Percentiles rank a stretch among this genome's conserved stretches.
These are phyloP conservation scores for Russula olivacea DNA, from an alignment of 768 basidiomycete species.

Conservation along the genomic window DNA sequence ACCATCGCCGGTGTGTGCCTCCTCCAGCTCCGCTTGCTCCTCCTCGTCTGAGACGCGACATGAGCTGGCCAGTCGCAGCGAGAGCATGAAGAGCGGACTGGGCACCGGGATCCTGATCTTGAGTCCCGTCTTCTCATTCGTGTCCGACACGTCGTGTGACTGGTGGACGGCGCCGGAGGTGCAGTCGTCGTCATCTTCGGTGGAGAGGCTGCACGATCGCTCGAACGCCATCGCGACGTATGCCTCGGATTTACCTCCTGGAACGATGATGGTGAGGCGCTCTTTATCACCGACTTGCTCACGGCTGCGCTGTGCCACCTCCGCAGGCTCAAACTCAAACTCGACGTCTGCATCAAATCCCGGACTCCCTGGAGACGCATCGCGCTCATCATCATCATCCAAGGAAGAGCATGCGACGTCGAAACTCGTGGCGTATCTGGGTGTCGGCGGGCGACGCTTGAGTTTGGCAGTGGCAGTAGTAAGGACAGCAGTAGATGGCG, in stretches of 20 bases:
- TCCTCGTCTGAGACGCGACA: slow-evolving; percentile 7
- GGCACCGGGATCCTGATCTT: slow-evolving; percentile 19
- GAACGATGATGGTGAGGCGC: slow-evolving; percentile 18
- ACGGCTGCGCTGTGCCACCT: not conserved
- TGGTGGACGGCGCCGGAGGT: not conserved
- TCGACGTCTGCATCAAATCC: slow-evolving; percentile 16
- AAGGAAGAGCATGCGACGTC: not conserved
- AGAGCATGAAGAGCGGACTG: slow-evolving; percentile 17
- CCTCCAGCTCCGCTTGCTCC: too few relatives aligned
- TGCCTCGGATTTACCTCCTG: slow-evolving; percentile 22
- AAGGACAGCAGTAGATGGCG: too few relatives aligned
- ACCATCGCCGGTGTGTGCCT: not conserved
- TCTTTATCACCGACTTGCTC: not conserved
- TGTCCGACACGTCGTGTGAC: not conserved
- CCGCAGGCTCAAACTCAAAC: not conserved
- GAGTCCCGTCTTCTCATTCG: slow-evolving; percentile 11
- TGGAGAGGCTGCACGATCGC: slow-evolving; percentile 15
- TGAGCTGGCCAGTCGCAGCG: slow-evolving; percentile 6
- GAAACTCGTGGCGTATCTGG: not conserved
- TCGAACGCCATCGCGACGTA: slow-evolving; percentile 21
- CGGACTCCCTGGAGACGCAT: slow-evolving; percentile 1
- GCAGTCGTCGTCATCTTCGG: not conserved
- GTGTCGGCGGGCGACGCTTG: not conserved
- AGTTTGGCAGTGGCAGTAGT: not conserved
- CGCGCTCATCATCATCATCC: not conserved